These are phyloP conservation scores for Globisporangium cylindrosporum DNA, from an alignment of 352 stramenopile genomes.

Conservation along the genomic window DNA sequence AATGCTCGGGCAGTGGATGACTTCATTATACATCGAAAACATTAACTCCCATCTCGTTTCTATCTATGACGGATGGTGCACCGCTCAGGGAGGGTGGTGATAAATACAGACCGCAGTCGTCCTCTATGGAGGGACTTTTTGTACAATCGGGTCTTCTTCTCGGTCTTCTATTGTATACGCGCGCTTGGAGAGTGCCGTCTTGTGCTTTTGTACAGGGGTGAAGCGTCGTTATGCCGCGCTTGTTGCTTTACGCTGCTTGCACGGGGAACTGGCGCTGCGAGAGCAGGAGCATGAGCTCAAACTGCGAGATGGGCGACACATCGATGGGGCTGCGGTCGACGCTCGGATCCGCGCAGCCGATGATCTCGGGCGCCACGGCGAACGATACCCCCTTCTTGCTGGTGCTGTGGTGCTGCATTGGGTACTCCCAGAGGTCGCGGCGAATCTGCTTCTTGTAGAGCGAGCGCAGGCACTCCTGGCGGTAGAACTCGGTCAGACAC, in stretches of 20 bases:
- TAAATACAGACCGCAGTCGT: constrained; percentile 14
- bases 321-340: constrained; percentile 77
- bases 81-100: neutral
- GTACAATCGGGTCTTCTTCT: constrained; percentile 5
- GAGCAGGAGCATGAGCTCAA: constrained; percentile 72
- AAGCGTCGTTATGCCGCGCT: neutral
- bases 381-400: constrained; percentile 77
- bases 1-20: neutral
- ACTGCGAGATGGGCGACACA: constrained; percentile 69
- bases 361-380: constrained; percentile 53
- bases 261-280: constrained; percentile 70
- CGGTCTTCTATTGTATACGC: constrained; percentile 13
- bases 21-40: constrained; percentile 12
- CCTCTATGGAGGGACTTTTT: neutral
- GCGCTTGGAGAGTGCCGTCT: constrained; percentile 14
- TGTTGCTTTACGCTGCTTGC: constrained; percentile 29
- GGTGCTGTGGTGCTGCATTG: constrained; percentile 30
- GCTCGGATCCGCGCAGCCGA: constrained; percentile 60
- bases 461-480: constrained; percentile 71
- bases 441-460: constrained; percentile 67
- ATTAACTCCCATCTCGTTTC: constrained; percentile 1
- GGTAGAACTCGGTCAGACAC: constrained; percentile 80
- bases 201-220: neutral
- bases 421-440: constrained; percentile 38
- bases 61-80: neutral